These are phyloP conservation scores for Cystobasidium ongulense DNA, from an alignment of 768 basidiomycete species.

Conservation along the genomic window DNA sequence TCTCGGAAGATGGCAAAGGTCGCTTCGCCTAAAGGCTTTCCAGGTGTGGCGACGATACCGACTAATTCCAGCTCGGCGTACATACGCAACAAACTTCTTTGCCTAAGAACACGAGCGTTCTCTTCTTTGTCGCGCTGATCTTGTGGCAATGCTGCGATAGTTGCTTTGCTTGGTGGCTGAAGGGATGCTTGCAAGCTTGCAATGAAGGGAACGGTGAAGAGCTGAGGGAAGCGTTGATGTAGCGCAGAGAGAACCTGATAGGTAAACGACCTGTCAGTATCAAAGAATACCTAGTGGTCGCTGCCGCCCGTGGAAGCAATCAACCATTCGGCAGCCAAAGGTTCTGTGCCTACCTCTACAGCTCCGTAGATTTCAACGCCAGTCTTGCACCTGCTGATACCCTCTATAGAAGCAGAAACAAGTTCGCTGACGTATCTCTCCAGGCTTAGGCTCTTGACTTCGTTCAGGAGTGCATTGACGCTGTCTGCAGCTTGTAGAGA, in stretches of 20 bases:
- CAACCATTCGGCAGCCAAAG: too few species aligned
- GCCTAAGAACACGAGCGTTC: conserved; percentile 62
- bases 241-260: conserved; percentile 73
- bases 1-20: conserved; percentile 80
- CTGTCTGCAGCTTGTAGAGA: conserved; percentile 53
- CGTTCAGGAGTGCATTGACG: conserved; percentile 60
- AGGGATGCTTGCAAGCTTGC: conserved; percentile 52
- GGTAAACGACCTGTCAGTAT: not conserved
- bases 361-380: conserved; percentile 87
- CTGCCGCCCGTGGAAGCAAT: too few species aligned
- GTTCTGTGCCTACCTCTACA: conserved; percentile 78
- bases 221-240: conserved; percentile 72
- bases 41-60: conserved; percentile 66
- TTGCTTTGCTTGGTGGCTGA: conserved; percentile 46
- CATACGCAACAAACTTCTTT: conserved; percentile 75
- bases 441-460: conserved; percentile 76
- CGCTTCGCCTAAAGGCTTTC: conserved; percentile 61
- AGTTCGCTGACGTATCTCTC: conserved; percentile 97
- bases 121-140: conserved; percentile 95
- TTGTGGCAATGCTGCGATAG: conserved; percentile 57
- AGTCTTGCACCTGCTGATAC: conserved; percentile 74
- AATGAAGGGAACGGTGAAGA: conserved; percentile 67
- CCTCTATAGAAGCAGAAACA: conserved; percentile 75
- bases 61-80: conserved; percentile 84
- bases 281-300: too few species aligned